phyloP scores from a whole-genome alignment of 192 early-diverging fungal species.

The Coemansia sp. region DNA sequence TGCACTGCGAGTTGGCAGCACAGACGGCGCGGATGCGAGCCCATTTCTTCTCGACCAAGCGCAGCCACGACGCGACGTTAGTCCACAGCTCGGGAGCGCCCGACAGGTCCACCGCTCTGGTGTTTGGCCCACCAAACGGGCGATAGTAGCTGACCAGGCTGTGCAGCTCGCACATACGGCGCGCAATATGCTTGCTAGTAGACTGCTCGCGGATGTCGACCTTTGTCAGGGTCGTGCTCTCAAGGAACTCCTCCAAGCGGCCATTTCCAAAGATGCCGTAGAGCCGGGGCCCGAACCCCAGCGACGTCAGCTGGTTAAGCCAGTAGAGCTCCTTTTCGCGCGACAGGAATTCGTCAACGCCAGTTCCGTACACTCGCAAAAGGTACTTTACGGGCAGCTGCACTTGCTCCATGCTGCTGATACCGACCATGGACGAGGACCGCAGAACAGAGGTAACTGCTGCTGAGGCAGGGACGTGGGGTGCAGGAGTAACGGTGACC shows the following conservation, averaged over 20 bases:
- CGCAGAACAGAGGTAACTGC: slow-evolving; percentile 1
- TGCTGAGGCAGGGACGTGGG: slow-evolving; percentile 6
- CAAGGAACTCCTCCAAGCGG: slow-evolving; percentile 79
- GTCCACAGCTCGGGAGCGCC: slow-evolving; percentile 63
- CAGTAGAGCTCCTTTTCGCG: slow-evolving; percentile 79
- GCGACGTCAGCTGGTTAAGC: slow-evolving; percentile 63
- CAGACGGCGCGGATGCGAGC: slow-evolving; percentile 16
- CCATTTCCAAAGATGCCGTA: slow-evolving; percentile 81
- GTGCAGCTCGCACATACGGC: slow-evolving; percentile 69
- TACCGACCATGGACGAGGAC: not conserved
- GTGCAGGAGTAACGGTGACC: slow-evolving; percentile 30
- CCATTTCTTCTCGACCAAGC: slow-evolving; percentile 34
- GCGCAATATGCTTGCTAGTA: slow-evolving; percentile 70
- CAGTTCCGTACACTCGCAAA: slow-evolving; percentile 77
- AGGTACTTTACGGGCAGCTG: slow-evolving; percentile 50
- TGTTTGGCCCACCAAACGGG: slow-evolving; percentile 23
- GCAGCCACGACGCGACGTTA: slow-evolving; percentile 65
- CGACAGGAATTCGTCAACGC: slow-evolving; percentile 73
- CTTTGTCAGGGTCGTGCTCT: slow-evolving; percentile 66
- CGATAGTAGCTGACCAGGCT: slow-evolving; percentile 64
- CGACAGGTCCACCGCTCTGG: not conserved
- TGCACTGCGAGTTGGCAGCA: slow-evolving; percentile 10
- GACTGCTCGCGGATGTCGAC: slow-evolving; percentile 63
- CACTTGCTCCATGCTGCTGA: not conserved
- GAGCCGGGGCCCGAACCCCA: slow-evolving; percentile 72